Evolutionary conservation across 2,329 filamentous ascomycete species (phyloP).

Genomic region (Amesomyces nigricolor): DNA sequence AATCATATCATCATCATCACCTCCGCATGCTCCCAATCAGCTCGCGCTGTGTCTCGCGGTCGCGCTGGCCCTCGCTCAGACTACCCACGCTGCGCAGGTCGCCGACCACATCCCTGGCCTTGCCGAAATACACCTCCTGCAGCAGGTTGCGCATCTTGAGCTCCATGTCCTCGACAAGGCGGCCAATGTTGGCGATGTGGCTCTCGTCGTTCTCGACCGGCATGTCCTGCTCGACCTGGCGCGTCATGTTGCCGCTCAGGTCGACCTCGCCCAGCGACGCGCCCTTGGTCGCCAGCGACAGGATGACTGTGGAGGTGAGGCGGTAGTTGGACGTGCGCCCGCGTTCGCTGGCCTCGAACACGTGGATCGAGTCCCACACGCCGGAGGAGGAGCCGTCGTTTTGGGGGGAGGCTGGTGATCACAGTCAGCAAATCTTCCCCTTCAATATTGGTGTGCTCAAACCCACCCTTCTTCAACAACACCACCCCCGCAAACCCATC

Average conservation of each 20-base stretch:
- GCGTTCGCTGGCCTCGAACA: conserved; percentile 92
- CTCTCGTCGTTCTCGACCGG: conserved; percentile 83
- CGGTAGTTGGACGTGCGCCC: conserved; percentile 94
- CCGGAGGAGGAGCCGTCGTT: conserved; percentile 63
- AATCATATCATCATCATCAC: conserved; percentile 27
- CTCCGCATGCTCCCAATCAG: conserved; percentile 64
- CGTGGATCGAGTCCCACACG: conserved; percentile 97
- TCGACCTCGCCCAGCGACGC: conserved; percentile 75
- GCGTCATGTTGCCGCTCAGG: conserved; percentile 94
- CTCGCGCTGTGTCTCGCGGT: conserved; percentile 80
- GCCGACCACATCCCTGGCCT: conserved; percentile 96
- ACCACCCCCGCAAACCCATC: conserved; percentile 97
- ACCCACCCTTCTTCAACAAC: conserved; percentile 83
- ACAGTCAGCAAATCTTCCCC: background rate
- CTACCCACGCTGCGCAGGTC: conserved; percentile 83
- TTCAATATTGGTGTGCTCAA: background rate
- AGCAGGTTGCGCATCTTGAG: conserved; percentile 97
- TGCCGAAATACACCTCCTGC: conserved; percentile 99
- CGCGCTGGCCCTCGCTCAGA: conserved; percentile 76
- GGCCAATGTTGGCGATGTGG: conserved; percentile 92
- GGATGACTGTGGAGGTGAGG: conserved; percentile 92
- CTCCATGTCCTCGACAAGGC: conserved; percentile 98
- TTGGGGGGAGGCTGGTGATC: conserved; percentile 53
- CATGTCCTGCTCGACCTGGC: conserved; percentile 89
- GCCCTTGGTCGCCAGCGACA: conserved; percentile 69